Base-by-base conservation (phyloP, 78 protist genomes). In the Chrysochromulina parva region DNA sequence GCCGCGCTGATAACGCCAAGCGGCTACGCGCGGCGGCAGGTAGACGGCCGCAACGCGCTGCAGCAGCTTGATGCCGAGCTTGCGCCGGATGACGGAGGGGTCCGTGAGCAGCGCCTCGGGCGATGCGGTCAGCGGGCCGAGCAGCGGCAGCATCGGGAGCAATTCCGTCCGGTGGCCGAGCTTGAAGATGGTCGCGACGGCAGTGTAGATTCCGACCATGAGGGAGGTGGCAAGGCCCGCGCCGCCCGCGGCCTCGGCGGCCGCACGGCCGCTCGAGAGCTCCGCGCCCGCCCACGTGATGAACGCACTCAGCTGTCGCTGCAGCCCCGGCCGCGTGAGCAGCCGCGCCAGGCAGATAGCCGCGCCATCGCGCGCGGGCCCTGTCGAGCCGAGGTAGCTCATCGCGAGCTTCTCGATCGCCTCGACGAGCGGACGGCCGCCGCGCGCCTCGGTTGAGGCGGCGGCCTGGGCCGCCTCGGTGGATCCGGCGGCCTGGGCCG, bases 21-120 rank as follows among this genome's bases (percentile, higher is more conserved):
- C 1, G 5, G 95, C 96, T n/a, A 92, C 74, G 28, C 93, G 86
- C n/a, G 97, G 94, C 24, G 93, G 92, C 26, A 97, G 85, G 92
- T 69, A 82, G 4, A 92, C 58, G n/a, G 97, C 89, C 16, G 96
- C 99, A 57, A 97, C 62, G 71, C 98, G 90, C 91, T 97, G 98
- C 22, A 95, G 48, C 19, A 96, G 62, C 88, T 97, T 97, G 80
- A 91, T 81, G 38, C 71, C 22, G 1, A 80, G 24, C 80, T 97
- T 94, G 65, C 92, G 88, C 54, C 86, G 78, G 47, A 28, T 0
- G 60, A 24, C 50, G 92, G 52, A 52, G 38, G 24, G 38, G 0
- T 53, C 28, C 85, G n/a, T 57, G 53, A 76, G 85, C 71, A 59
- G 48, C 16, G 55, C 58, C 26, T 24, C 16, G 53, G 81, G 26